Evolutionary conservation across 1,284 basidiomycete species (phyloP), one percentile per base, ranked within the genome.

Genomic region (Pyrrhoderma noxium): DNA sequence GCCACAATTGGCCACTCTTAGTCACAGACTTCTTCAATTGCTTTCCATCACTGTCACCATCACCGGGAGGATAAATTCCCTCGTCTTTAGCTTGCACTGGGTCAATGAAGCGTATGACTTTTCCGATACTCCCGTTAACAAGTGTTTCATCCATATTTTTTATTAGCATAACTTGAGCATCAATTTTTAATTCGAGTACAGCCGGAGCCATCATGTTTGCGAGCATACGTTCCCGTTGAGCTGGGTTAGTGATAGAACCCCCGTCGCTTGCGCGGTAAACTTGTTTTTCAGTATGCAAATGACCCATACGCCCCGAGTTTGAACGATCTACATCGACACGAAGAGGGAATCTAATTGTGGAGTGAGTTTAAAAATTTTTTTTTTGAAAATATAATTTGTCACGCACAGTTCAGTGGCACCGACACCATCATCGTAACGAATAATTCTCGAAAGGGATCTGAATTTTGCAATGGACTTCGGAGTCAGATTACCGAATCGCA

Each of bases 401-500:
- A 53, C 64, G 19, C 49, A 71, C 58, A 94, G 70, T 64, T 92
- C 89, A 13, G 90, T 93, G 3, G 91, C 83, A 46, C 79, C 80
- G 37, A 93, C 79, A 0, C 82, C 83, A 60, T 92, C 88, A 8
- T 70, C 70, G 59, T 89, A 89, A 8, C 62, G 58, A 47, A 80
- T 73, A 19, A 72, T 66, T 14, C 89, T 74, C 2, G 75, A 71
- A 5, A 95, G 70, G 1, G 66, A 62, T 50, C 70, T 72, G 70
- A 94, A 93, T 21, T 71, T 75, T 3, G 64, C 52, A 50, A 85
- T 77, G 0, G 85, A 85, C 3, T 68, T 63, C 5, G 65, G 56
- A 5, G 78, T 71, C 49, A 93, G 67, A n/a, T 63, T 65, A 3
- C 93, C 93, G 57, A 87, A 90, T 18, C 93, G 81, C 89, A 95